Percentiles rank a stretch among this genome's conserved stretches.
phyloP scores from a whole-genome alignment of 2,329 filamentous ascomycete genomes.

The Cladosporium sp. region DNA sequence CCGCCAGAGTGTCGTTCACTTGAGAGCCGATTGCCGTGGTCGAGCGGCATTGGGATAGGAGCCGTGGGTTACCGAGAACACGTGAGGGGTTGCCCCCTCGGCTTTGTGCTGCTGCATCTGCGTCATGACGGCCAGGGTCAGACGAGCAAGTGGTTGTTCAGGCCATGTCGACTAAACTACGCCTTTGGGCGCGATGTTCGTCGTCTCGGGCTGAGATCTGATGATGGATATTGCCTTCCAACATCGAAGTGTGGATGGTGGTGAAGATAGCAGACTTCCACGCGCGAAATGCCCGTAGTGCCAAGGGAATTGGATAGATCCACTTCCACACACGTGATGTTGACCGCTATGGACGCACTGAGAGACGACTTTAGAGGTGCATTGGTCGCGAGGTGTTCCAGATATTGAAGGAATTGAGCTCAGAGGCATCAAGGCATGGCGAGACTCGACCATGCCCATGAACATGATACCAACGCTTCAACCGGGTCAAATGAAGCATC shows the following conservation, averaged over 20 bases:
- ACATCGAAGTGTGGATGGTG: neutral
- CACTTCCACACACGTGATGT: conserved; percentile 3
- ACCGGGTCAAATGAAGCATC: too few species aligned
- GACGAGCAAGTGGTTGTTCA: neutral
- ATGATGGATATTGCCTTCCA: neutral
- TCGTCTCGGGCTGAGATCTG: too few species aligned
- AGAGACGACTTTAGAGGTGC: neutral
- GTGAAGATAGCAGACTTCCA: neutral
- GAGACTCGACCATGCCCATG: too few species aligned
- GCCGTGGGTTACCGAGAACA: conserved; percentile 9
- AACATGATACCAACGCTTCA: too few species aligned
- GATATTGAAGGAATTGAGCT: neutral
- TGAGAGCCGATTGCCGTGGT: neutral
- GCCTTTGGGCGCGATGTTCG: neutral
- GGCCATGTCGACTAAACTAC: neutral
- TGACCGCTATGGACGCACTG: neutral
- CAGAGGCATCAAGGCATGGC: neutral
- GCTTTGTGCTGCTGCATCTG: neutral
- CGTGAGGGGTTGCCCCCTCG: conserved; percentile 5
- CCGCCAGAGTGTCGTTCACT: neutral
- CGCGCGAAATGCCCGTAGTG: neutral
- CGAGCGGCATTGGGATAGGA: conserved; percentile 2
- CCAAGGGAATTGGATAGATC: neutral
- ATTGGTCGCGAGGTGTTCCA: too few species aligned
- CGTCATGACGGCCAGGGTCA: neutral